phyloP scores from a whole-genome alignment of 345 rosid genomes.

The Brassica nigra region DNA sequence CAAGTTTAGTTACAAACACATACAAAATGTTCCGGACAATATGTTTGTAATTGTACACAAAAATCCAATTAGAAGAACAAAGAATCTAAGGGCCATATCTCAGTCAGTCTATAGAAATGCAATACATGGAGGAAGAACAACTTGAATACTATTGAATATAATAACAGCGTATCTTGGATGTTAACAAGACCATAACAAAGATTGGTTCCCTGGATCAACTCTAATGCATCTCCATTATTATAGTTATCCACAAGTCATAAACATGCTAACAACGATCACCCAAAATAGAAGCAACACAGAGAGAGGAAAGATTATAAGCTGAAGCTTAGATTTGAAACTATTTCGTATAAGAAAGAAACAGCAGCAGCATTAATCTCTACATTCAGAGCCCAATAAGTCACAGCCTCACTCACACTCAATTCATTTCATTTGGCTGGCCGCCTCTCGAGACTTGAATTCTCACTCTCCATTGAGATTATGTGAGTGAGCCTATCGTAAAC shows the following conservation, averaged over 20 bases:
- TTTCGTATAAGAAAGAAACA: no score
- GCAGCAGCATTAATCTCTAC: no score
- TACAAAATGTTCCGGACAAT: not conserved
- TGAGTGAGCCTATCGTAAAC: conserved; percentile 78
- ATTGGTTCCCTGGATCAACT: conserved; percentile 65
- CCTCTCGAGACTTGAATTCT: conserved; percentile 59
- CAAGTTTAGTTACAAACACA: no score
- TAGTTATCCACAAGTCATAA: conserved; percentile 60
- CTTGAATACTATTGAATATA: conserved; percentile 14
- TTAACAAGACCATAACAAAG: conserved; percentile 68
- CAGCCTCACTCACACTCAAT: no score
- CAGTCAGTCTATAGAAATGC: conserved; percentile 19
- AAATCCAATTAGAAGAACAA: conserved; percentile 22
- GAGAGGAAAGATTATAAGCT: not conserved
- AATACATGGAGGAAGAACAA: conserved; percentile 2
- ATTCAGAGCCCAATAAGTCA: no score
- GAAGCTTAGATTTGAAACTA: conserved; percentile 15
- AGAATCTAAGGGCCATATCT: conserved; percentile 8
- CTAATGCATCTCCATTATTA: conserved; percentile 64
- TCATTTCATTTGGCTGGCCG: not conserved
- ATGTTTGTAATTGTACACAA: not conserved
- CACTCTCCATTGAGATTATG: conserved; percentile 76
- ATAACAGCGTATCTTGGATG: conserved; percentile 62
- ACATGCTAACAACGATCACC: conserved; percentile 53
- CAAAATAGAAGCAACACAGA: conserved; percentile 4